Conservation (phyloP, 192 early-diverging fungal species). For the Entomortierella chlamydospora region DNA sequence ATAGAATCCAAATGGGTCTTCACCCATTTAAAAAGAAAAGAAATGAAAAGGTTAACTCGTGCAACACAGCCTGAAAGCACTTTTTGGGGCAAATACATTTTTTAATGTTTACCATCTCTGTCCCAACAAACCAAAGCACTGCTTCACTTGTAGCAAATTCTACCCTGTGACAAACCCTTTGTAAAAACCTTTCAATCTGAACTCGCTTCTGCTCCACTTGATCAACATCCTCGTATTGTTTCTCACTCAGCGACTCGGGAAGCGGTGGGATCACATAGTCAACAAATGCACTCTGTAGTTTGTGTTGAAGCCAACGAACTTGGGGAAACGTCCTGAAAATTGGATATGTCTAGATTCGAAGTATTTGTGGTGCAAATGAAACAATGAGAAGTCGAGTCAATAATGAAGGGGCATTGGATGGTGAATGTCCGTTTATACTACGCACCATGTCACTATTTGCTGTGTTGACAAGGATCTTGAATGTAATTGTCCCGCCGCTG, state of each 20-base stretch:
- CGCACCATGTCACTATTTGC: slow-evolving; percentile 34
- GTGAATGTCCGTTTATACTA: not conserved
- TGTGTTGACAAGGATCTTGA: slow-evolving; percentile 59
- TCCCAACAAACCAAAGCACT: slow-evolving; percentile 63
- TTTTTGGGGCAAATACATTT: not conserved
- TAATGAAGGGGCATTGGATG: not conserved
- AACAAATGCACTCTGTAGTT: slow-evolving; percentile 36
- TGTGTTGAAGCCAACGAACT: slow-evolving; percentile 61
- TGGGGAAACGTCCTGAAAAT: slow-evolving; percentile 65
- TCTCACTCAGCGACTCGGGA: slow-evolving; percentile 56
- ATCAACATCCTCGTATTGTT: slow-evolving; percentile 63
- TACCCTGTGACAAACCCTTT: slow-evolving; percentile 51
- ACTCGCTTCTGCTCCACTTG: slow-evolving; percentile 65
- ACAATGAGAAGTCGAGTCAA: not conserved
- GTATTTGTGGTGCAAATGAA: not conserved
- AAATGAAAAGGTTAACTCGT: not conserved
- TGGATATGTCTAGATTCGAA: slow-evolving; percentile 43
- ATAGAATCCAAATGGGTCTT: slow-evolving; percentile 62
- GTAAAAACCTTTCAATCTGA: slow-evolving; percentile 59
- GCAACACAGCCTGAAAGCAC: not conserved
- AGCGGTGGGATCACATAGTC: slow-evolving; percentile 59
- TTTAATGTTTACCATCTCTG: slow-evolving; percentile 62
- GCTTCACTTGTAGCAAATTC: slow-evolving; percentile 51
- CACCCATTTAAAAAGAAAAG: not conserved
- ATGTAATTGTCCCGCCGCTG: slow-evolving; percentile 62